Conservation (phyloP, 129 eudicot species). For the Saposhnikovia divaricata region DNA sequence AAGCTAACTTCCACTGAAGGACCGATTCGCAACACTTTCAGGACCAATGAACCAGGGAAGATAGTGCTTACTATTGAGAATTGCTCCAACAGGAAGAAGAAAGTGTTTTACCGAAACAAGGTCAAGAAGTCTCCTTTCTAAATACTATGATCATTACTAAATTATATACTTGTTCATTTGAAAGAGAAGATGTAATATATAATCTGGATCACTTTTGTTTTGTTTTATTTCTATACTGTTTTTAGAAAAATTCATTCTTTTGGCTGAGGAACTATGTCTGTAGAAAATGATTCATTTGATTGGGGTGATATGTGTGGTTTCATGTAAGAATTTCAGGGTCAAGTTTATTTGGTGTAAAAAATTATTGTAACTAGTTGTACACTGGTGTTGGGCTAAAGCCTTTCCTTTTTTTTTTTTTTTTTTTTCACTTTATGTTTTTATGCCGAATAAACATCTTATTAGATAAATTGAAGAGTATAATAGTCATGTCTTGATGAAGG, state of each 20-base stretch:
- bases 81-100: slow-evolving; percentile 14
- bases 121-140: slow-evolving; percentile 13
- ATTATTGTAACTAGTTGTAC: not conserved
- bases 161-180: not conserved
- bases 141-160: not conserved
- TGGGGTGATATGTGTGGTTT: not conserved
- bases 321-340: not conserved
- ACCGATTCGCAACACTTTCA: slow-evolving; percentile 19
- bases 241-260: not conserved
- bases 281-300: not conserved
- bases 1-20: slow-evolving; percentile 3
- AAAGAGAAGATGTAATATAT: slow-evolving; percentile 1
- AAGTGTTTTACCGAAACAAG: slow-evolving; percentile 16
- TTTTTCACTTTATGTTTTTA: too few species aligned
- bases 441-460: too few species aligned
- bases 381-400: not conserved
- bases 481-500: not conserved
- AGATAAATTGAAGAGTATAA: too few species aligned
- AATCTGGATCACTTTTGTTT: not conserved
- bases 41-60: slow-evolving; percentile 16
- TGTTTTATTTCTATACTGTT: not conserved
- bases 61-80: slow-evolving; percentile 18
- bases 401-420: too few species aligned
- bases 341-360: not conserved
- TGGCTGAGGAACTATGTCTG: not conserved